phyloP scores from a whole-genome alignment of 306 rosid genomes.

The Lotus japonicus region DNA sequence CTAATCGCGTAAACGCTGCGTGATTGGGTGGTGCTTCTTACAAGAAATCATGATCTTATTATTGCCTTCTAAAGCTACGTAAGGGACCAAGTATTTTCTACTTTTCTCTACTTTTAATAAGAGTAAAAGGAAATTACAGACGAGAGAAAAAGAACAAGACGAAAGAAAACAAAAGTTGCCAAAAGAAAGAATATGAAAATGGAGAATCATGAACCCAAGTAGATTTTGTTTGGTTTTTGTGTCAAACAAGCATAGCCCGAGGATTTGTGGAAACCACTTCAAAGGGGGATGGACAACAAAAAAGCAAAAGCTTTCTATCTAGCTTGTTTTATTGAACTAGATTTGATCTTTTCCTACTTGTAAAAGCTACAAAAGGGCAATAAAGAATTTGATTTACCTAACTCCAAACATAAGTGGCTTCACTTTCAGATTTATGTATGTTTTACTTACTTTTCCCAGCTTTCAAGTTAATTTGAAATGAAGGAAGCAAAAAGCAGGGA shows the following conservation, averaged over 20 bases:
- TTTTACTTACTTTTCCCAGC: constrained; percentile 3
- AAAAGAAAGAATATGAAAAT: constrained; percentile 20
- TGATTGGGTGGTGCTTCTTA: constrained; percentile 64
- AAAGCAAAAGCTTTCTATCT: constrained; percentile 32
- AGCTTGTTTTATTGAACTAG: constrained; percentile 26
- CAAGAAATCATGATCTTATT: constrained; percentile 67
- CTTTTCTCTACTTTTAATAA: constrained; percentile 70
- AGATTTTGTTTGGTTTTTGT: constrained; percentile 49
- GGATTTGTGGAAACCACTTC: constrained; percentile 42
- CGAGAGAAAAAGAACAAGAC: constrained; percentile 16
- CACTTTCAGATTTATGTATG: constrained; percentile 18
- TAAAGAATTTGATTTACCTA: constrained; percentile 44
- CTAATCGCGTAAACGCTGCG: constrained; percentile 23
- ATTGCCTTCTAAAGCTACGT: constrained; percentile 41
- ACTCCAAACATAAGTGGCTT: constrained; percentile 31
- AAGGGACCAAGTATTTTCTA: constrained; percentile 19
- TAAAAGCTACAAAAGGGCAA: constrained; percentile 24
- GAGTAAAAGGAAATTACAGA: constrained; percentile 10
- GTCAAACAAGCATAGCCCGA: constrained; percentile 46
- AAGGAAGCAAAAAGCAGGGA: no score
- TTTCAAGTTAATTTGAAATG: constrained; percentile 13
- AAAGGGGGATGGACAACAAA: constrained; percentile 1
- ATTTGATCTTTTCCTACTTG: constrained; percentile 28
- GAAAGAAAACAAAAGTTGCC: constrained; percentile 11
- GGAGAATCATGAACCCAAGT: constrained; percentile 41